Evolutionary conservation across 2,329 filamentous ascomycete genomes (phyloP).

Genomic region (Pseudopithomyces maydicus): DNA sequence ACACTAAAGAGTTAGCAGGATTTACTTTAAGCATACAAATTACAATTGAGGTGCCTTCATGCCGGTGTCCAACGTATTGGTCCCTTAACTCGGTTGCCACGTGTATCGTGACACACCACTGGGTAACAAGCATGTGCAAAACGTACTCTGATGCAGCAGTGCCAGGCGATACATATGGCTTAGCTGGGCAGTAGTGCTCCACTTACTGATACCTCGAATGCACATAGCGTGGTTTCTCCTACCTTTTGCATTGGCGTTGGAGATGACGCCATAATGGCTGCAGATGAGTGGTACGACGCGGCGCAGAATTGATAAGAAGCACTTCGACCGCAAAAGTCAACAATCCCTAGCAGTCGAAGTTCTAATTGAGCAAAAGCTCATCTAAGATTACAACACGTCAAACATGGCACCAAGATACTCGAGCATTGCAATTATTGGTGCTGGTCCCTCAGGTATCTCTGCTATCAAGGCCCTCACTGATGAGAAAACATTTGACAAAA

Average conservation of each 20-base stretch:
- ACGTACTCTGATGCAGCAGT: neutral
- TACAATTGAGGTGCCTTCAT: neutral
- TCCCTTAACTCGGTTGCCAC: neutral
- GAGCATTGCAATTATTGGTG: constrained; percentile 30
- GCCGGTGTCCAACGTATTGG: neutral
- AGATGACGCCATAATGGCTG: constrained; percentile 6
- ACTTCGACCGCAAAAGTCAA: neutral
- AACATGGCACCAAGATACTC: constrained; percentile 13
- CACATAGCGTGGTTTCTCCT: neutral
- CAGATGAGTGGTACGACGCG: neutral
- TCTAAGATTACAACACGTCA: neutral
- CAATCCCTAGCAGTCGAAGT: neutral
- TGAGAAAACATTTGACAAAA: constrained; percentile 37
- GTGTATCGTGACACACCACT: neutral
- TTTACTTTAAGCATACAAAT: neutral
- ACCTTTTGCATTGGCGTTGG: neutral
- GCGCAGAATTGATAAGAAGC: constrained; percentile 3
- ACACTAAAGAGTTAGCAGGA: neutral
- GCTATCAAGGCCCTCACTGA: constrained; percentile 35
- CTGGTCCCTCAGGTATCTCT: constrained; percentile 37
- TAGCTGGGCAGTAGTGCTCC: neutral
- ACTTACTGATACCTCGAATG: neutral
- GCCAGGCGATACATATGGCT: neutral
- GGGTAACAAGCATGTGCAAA: neutral
- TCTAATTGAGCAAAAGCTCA: neutral